Percentiles rank a stretch among this genome's conserved stretches.
Conservation (phyloP, 148 eudicot species). For the Euryodendron excelsum region DNA sequence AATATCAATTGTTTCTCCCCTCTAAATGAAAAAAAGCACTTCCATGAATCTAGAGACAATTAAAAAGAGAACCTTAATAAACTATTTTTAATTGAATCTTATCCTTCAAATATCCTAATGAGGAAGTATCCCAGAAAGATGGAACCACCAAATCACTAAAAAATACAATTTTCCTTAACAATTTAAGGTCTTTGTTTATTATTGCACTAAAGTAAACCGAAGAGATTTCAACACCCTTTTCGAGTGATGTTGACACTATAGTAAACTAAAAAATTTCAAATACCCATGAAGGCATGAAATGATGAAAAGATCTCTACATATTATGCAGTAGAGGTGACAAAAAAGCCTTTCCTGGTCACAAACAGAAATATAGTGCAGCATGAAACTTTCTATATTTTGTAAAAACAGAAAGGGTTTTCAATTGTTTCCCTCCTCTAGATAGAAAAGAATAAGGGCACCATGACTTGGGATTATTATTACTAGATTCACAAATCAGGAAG, state of each 20-base stretch:
- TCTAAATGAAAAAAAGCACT: not conserved
- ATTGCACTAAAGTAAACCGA: not conserved
- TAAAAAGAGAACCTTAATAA: not conserved
- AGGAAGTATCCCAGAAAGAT: not conserved
- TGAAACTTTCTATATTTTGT: not conserved
- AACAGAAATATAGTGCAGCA: not conserved
- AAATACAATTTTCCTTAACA: not conserved
- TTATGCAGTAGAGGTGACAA: not conserved
- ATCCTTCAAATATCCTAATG: not conserved
- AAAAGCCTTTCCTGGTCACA: not conserved
- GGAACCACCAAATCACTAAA: not conserved
- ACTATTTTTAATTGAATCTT: not conserved
- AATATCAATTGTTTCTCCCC: not conserved
- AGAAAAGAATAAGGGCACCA: not conserved
- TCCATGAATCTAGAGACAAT: not conserved
- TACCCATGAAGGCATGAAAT: not conserved
- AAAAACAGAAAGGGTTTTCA: not conserved
- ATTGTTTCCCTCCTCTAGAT: not conserved
- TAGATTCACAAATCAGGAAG: conserved; percentile 13
- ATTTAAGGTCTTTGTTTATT: conserved; percentile 4
- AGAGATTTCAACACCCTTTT: not conserved
- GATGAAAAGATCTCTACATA: not conserved
- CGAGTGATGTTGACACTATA: not conserved
- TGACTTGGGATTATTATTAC: not conserved
- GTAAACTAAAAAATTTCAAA: not conserved